Evolutionary conservation across 1,139 yeast species (phyloP).

Genomic region (Suhomyces wounanorum): DNA sequence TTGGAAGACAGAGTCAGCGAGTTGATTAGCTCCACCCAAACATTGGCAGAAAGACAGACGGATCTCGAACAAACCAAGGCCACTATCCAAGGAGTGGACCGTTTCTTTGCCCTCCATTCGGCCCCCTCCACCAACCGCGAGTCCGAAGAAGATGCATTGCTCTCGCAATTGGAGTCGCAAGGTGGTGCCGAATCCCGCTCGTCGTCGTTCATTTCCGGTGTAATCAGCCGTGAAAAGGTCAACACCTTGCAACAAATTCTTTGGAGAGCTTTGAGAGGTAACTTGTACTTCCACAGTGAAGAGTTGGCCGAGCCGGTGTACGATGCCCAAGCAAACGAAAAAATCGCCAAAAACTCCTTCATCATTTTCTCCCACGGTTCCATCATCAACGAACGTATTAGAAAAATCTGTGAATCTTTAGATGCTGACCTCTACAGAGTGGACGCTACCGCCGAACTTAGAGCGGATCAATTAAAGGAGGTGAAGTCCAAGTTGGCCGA

Average conservation of each 20-base stretch:
- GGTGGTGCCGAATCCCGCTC: slow-evolving; percentile 21
- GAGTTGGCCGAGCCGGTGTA: slow-evolving; percentile 61
- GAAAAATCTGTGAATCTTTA: slow-evolving; percentile 48
- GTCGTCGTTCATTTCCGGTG: slow-evolving; percentile 72
- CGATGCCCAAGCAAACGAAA: slow-evolving; percentile 36
- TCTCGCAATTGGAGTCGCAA: slow-evolving; percentile 32
- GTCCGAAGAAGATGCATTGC: slow-evolving; percentile 24
- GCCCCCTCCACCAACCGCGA: slow-evolving; percentile 15
- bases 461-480: slow-evolving; percentile 54
- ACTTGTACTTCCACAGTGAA: slow-evolving; percentile 70
- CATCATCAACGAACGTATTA: slow-evolving; percentile 41
- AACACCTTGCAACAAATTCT: slow-evolving; percentile 78
- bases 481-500: slow-evolving; percentile 59
- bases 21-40: slow-evolving; percentile 39
- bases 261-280: slow-evolving; percentile 93
- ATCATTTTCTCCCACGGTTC: slow-evolving; percentile 50
- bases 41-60: slow-evolving; percentile 37
- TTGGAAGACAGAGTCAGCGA: slow-evolving; percentile 48
- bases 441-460: slow-evolving; percentile 29
- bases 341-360: slow-evolving; percentile 43
- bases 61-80: slow-evolving; percentile 41
- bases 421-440: slow-evolving; percentile 47
- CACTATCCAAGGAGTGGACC: slow-evolving; percentile 62
- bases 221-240: slow-evolving; percentile 72
- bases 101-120: slow-evolving; percentile 53